A percentile compares a stretch with the other conserved stretches of the same genome.
phyloP scores from a whole-genome alignment of 208 protist species.

The Leishmania lainsoni region DNA sequence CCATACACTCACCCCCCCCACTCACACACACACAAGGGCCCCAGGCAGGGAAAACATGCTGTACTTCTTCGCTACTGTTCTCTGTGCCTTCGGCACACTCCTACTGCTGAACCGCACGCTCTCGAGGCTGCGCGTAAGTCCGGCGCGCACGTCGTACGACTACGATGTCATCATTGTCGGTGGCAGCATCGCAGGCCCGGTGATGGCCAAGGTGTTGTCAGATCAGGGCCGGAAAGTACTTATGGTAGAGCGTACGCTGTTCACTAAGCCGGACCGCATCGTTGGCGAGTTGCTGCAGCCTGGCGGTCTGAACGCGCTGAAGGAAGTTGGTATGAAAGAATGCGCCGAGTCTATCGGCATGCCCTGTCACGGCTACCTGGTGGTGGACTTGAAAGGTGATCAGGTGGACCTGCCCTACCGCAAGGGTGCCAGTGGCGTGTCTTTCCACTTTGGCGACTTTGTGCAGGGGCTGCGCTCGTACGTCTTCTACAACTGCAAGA shows the following conservation, averaged over 20 bases:
- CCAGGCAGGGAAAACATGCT: slow-evolving; percentile 24
- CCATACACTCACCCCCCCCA: neutral
- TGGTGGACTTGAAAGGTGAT: slow-evolving; percentile 69
- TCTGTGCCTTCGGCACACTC: slow-evolving; percentile 43
- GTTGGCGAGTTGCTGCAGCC: slow-evolving; percentile 96
- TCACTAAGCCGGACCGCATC: slow-evolving; percentile 93
- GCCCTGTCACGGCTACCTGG: slow-evolving; percentile 87
- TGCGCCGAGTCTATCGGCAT: slow-evolving; percentile 86
- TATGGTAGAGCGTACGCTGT: slow-evolving; percentile 89
- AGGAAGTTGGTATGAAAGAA: slow-evolving; percentile 87
- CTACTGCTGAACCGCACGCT: slow-evolving; percentile 62
- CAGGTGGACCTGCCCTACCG: slow-evolving; percentile 80
- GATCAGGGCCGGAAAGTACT: slow-evolving; percentile 86
- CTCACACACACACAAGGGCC: neutral
- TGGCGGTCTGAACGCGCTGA: slow-evolving; percentile 87
- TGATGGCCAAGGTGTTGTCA: slow-evolving; percentile 88
- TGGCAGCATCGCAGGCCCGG: slow-evolving; percentile 90
- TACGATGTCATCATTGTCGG: slow-evolving; percentile 94
- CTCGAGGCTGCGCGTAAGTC: slow-evolving; percentile 42
- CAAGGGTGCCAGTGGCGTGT: slow-evolving; percentile 51
- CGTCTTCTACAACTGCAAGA: slow-evolving; percentile 64
- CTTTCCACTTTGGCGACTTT: slow-evolving; percentile 95
- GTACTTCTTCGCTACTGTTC: slow-evolving; percentile 38
- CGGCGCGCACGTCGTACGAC: slow-evolving; percentile 67
- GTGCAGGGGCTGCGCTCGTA: slow-evolving; percentile 87